Evolutionary conservation across 768 basidiomycete genomes (phyloP).

Genomic region (Suillus clintonianus): DNA sequence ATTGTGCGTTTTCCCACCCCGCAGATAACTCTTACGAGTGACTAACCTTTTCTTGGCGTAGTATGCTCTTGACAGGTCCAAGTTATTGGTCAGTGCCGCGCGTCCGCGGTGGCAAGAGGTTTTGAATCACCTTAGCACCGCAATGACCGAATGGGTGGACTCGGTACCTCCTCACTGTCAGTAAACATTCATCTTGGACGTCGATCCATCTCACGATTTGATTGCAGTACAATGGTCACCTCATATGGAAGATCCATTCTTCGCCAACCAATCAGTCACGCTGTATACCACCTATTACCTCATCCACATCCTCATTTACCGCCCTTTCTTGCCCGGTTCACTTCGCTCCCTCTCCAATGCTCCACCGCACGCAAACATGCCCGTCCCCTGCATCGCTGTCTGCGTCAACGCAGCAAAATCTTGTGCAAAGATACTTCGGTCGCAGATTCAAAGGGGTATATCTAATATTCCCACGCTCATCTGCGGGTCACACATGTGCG

Average conservation of each 20-base stretch:
- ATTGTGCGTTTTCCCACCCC: conserved; percentile 47
- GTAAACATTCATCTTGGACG: conserved; percentile 19
- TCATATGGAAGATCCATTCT: conserved; percentile 44
- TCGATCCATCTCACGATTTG: conserved; percentile 3
- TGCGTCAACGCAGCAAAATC: conserved; percentile 64
- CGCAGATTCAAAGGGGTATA: conserved; percentile 46
- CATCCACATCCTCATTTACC: conserved; percentile 65
- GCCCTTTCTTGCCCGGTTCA: conserved; percentile 61
- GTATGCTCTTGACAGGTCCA: conserved; percentile 75
- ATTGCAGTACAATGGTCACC: conserved; percentile 60
- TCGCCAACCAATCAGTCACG: conserved; percentile 58
- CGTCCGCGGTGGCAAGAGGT: conserved; percentile 58
- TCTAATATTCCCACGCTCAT: conserved; percentile 46
- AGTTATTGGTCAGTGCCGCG: conserved; percentile 52
- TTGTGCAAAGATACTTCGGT: conserved; percentile 59
- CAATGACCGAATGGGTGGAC: conserved; percentile 73
- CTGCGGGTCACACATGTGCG: conserved; percentile 49
- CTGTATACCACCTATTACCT: conserved; percentile 63
- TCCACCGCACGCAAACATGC: conserved; percentile 31
- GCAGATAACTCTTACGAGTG: neutral
- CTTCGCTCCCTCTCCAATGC: conserved; percentile 24
- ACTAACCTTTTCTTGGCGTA: conserved; percentile 26
- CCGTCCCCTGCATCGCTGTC: conserved; percentile 54
- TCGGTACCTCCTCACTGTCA: conserved; percentile 67
- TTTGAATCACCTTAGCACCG: conserved; percentile 65